Conservation (phyloP, 768 basidiomycete species). For the Lactarius vividus region DNA sequence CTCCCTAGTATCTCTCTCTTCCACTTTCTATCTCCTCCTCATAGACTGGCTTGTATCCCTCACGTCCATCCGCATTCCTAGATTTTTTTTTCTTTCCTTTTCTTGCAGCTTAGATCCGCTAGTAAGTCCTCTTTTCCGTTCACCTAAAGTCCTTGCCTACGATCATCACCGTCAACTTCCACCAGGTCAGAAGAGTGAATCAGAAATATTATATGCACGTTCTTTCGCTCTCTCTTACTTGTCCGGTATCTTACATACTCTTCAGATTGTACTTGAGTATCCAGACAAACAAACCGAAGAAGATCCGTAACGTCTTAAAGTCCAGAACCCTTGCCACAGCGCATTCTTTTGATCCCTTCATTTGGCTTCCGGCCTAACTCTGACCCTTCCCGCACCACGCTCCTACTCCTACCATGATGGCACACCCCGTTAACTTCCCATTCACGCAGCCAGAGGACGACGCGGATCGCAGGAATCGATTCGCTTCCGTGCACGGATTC, state of each 20-base stretch:
- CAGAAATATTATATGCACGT: constrained; percentile 25
- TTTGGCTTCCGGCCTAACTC: constrained; percentile 5
- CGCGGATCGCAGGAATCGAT: constrained; percentile 60
- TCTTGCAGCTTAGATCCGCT: constrained; percentile 17
- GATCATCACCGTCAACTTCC: neutral
- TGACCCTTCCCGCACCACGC: constrained; percentile 28
- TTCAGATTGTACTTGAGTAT: constrained; percentile 26
- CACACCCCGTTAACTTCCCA: constrained; percentile 35
- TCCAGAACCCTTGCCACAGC: constrained; percentile 15
- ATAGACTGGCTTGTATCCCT: constrained; percentile 23
- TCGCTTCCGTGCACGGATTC: constrained; percentile 44
- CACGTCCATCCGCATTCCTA: constrained; percentile 9
- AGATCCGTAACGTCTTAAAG: constrained; percentile 21
- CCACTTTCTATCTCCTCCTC: constrained; percentile 16
- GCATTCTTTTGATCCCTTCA: constrained; percentile 13
- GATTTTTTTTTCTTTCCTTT: constrained; percentile 20
- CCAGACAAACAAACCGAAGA: constrained; percentile 17
- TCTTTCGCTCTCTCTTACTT: neutral
- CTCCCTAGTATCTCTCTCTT: constrained; percentile 6
- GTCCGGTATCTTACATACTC: neutral
- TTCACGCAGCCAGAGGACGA: constrained; percentile 43
- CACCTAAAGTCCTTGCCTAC: neutral
- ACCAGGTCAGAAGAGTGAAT: constrained; percentile 19
- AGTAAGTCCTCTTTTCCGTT: neutral
- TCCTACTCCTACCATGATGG: constrained; percentile 36